Percentiles rank a stretch among this genome's conserved stretches.
These are phyloP conservation scores for Sarocladium strictum DNA, from an alignment of 2,329 filamentous ascomycete species.

Conservation along the genomic window DNA sequence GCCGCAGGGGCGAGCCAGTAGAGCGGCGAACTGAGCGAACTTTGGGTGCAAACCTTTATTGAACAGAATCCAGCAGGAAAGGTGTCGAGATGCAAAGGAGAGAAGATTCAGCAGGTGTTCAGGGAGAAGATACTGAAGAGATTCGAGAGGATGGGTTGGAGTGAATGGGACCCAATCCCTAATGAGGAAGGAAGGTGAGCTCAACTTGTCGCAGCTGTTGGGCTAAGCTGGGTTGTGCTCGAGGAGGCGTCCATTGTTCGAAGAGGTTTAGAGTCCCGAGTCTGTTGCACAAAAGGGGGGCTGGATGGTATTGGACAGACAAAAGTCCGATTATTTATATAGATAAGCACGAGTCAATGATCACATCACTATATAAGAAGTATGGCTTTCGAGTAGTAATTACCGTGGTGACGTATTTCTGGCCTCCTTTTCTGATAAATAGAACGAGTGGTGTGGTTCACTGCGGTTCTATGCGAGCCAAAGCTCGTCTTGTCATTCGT, in stretches of 20 bases:
- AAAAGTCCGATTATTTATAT: not conserved
- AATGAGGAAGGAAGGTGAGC: not conserved
- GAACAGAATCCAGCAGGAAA: not conserved
- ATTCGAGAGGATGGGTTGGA: not conserved
- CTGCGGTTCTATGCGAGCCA: not conserved
- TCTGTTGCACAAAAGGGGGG: not conserved
- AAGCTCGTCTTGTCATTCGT: not conserved
- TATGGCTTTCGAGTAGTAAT: no score
- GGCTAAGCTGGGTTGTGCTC: no score
- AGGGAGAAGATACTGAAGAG: not conserved
- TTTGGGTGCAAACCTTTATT: not conserved
- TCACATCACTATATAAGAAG: not conserved
- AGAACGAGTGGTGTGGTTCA: not conserved
- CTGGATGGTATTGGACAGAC: not conserved
- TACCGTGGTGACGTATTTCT: no score
- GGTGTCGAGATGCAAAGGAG: not conserved
- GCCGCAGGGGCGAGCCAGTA: conserved; percentile 14
- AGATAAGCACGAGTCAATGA: conserved; percentile 9
- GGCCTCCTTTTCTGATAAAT: no score
- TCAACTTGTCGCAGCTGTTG: no score
- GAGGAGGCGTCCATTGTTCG: no score
- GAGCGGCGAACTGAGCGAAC: not conserved
- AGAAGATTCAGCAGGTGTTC: not conserved
- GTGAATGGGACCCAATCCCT: not conserved
- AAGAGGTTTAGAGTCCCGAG: not conserved